Conservation (phyloP, 192 early-diverging fungal genomes). For the Phlyctochytrium arcticum region DNA sequence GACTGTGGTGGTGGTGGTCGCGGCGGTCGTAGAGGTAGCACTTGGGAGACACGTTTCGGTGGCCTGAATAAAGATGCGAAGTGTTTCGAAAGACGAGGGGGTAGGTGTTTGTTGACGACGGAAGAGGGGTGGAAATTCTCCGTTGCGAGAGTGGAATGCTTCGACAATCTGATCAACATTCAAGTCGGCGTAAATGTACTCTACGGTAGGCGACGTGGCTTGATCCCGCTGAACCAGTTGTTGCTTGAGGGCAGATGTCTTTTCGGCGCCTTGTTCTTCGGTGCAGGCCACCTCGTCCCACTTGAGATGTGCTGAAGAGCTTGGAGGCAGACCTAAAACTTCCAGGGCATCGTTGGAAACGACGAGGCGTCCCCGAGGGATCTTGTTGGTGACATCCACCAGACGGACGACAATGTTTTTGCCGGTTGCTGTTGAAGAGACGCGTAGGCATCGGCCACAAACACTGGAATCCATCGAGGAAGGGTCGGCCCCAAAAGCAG, state of each 20-base stretch:
- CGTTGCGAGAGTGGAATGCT: background rate
- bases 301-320: conserved; percentile 10
- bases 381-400: conserved; percentile 14
- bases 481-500: conserved; percentile 17
- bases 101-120: background rate
- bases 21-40: background rate
- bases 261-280: background rate
- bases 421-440: background rate
- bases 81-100: background rate
- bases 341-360: conserved; percentile 13
- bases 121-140: background rate
- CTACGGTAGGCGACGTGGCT: background rate
- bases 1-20: background rate
- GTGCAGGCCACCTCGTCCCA: conserved; percentile 20
- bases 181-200: background rate
- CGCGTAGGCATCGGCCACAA: conserved; percentile 15
- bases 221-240: conserved; percentile 10
- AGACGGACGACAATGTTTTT: conserved; percentile 3
- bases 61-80: conserved; percentile 1
- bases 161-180: background rate
- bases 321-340: conserved; percentile 1
- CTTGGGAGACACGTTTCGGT: background rate
- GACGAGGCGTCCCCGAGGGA: conserved; percentile 15
- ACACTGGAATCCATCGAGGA: background rate
- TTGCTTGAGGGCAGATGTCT: background rate